A percentile compares a stretch with the other conserved stretches of the same genome.
phyloP scores from a whole-genome alignment of 1,139 yeast species.

The Nakaseomyces sp. region DNA sequence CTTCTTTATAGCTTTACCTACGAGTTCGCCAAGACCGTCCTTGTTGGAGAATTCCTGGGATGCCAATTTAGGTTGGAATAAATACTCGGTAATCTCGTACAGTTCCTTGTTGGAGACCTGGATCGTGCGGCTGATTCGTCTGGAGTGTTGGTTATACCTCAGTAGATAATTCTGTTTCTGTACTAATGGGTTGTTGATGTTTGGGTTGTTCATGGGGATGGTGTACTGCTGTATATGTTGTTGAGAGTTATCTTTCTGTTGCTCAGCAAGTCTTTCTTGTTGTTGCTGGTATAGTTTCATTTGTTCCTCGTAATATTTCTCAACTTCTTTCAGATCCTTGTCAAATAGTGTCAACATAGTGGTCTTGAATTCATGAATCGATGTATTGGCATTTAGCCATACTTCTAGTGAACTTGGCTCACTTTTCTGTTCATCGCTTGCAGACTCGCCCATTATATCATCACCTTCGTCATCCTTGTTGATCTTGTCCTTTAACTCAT shows the following conservation, averaged over 20 bases:
- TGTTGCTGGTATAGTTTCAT: conserved; percentile 17
- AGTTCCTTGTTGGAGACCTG: conserved; percentile 22
- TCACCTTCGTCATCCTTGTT: conserved; percentile 4
- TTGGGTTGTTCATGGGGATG: conserved; percentile 2
- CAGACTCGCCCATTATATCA: conserved; percentile 1
- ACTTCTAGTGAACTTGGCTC: conserved; percentile 11
- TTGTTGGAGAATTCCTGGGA: conserved; percentile 15
- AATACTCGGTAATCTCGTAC: conserved; percentile 21
- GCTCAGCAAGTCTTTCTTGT: conserved; percentile 14
- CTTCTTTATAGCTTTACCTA: conserved; percentile 24
- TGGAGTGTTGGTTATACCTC: conserved; percentile 9
- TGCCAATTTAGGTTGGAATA: conserved; percentile 24
- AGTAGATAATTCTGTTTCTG: conserved; percentile 20
- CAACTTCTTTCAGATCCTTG: conserved; percentile 24
- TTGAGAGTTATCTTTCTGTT: conserved; percentile 11
- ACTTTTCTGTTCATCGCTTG: background rate
- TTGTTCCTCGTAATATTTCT: conserved; percentile 23
- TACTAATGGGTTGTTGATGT: conserved; percentile 20
- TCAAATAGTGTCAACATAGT: conserved; percentile 26
- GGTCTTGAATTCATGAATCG: conserved; percentile 28
- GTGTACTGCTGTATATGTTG: conserved; percentile 11
- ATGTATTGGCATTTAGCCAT: conserved; percentile 26
- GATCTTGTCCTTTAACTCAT: conserved; percentile 11
- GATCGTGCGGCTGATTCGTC: conserved; percentile 12
- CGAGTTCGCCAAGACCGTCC: conserved; percentile 26